phyloP scores from a whole-genome alignment of 148 eudicot species.

The Rhododendron ovatum region DNA sequence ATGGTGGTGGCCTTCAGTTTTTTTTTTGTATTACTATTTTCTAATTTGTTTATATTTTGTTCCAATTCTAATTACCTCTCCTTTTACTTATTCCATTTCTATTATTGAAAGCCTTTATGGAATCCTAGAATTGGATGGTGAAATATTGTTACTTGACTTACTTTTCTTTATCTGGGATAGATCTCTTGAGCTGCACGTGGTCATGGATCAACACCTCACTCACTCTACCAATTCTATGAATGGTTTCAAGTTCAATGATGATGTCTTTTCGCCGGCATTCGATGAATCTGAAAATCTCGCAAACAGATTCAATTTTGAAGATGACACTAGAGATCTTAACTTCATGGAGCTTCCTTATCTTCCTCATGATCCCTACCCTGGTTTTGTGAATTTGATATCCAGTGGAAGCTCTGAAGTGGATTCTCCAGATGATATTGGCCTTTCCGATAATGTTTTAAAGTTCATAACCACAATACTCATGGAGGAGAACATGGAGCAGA shows the following conservation, averaged over 20 bases:
- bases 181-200: not conserved
- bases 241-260: not conserved
- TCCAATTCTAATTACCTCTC: not conserved
- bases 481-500: slow-evolving; percentile 49
- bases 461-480: slow-evolving; percentile 38
- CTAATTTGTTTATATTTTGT: not conserved
- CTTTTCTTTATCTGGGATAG: not conserved
- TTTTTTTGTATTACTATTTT: not conserved
- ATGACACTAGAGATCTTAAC: slow-evolving; percentile 8
- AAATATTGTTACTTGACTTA: not conserved
- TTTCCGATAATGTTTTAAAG: slow-evolving; percentile 29
- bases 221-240: not conserved
- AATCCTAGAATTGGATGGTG: not conserved
- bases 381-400: not conserved
- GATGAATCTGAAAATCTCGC: not conserved
- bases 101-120: not conserved
- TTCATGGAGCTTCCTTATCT: slow-evolving; percentile 20
- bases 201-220: not conserved
- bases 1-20: not conserved
- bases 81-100: not conserved
- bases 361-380: slow-evolving; percentile 10
- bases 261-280: not conserved
- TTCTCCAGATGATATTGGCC: slow-evolving; percentile 31
- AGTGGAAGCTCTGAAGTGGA: not conserved
- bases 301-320: slow-evolving; percentile 9